Evolutionary conservation across 1,284 basidiomycete species (phyloP).

Genomic region (Sutorius eximius): DNA sequence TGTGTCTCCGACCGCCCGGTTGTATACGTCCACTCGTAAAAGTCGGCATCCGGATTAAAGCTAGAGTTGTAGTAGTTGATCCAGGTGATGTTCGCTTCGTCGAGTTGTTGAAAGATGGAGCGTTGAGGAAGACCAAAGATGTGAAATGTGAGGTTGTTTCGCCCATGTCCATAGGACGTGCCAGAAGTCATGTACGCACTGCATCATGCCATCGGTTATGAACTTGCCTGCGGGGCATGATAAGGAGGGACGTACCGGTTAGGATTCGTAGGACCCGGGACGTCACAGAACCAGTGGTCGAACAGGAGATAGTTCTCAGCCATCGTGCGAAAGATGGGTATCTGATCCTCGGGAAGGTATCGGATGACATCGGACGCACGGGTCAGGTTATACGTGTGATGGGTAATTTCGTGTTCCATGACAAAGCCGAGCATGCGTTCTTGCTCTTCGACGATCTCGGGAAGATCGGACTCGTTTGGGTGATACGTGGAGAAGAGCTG

Average conservation of each 20-base stretch:
- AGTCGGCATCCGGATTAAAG: conserved; percentile 27
- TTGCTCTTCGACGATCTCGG: not conserved
- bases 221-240: not conserved
- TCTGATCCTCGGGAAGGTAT: conserved; percentile 27
- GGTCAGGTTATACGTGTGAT: conserved; percentile 14
- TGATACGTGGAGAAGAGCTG: conserved; percentile 27
- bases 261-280: conserved; percentile 28
- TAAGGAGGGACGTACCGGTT: conserved; percentile 17
- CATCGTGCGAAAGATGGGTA: conserved; percentile 27
- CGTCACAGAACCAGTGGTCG: conserved; percentile 30
- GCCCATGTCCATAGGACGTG: conserved; percentile 27
- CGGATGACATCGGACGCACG: conserved; percentile 23
- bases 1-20: conserved; percentile 23
- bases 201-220: not conserved
- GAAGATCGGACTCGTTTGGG: conserved; percentile 16
- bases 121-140: conserved; percentile 28
- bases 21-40: conserved; percentile 24
- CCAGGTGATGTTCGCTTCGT: conserved; percentile 29
- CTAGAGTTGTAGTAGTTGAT: conserved; percentile 31
- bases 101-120: conserved; percentile 30
- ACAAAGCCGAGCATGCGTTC: conserved; percentile 27
- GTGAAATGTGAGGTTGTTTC: conserved; percentile 16
- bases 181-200: conserved; percentile 30
- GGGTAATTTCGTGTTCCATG: conserved; percentile 22
- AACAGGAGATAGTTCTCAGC: conserved; percentile 27